Conservation (phyloP, 371 early-diverging fungal genomes). For the Lichtheimia corymbifera region DNA sequence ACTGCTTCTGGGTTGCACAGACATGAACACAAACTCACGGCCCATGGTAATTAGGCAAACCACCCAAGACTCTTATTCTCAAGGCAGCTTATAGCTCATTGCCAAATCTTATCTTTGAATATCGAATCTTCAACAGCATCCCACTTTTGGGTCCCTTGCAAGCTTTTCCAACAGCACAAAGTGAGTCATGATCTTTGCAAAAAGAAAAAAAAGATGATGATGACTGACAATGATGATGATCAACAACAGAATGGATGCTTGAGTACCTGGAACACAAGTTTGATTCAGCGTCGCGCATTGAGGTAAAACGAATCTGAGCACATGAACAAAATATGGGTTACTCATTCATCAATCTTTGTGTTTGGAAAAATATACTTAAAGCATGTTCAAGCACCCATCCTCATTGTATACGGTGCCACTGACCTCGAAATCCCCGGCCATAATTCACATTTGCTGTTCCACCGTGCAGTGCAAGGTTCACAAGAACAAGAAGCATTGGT, state of each 20-base stretch:
- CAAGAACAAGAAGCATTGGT: slow-evolving; percentile 4
- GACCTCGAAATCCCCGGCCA: slow-evolving; percentile 44
- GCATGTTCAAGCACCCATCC: slow-evolving; percentile 38
- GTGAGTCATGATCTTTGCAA: slow-evolving; percentile 16
- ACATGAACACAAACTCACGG: too few species aligned
- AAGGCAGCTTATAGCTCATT: slow-evolving; percentile 49
- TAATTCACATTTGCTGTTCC: slow-evolving; percentile 41
- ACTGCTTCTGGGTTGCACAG: too few species aligned
- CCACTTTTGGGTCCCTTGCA: slow-evolving; percentile 42
- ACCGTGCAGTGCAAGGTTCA: slow-evolving; percentile 28
- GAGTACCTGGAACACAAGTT: slow-evolving; percentile 33
- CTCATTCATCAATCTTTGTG: slow-evolving; percentile 2
- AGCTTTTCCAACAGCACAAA: slow-evolving; percentile 28
- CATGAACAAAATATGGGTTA: not conserved
- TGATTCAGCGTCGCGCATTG: slow-evolving; percentile 42
- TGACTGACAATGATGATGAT: not conserved
- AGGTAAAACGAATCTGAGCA: slow-evolving; percentile 20
- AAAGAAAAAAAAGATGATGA: not conserved
- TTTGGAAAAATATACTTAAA: slow-evolving; percentile 6
- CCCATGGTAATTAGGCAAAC: slow-evolving; percentile 14
- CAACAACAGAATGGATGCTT: slow-evolving; percentile 31
- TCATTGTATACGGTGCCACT: slow-evolving; percentile 33
- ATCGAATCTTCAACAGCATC: slow-evolving; percentile 28
- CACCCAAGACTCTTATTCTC: slow-evolving; percentile 41
- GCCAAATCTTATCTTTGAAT: slow-evolving; percentile 44